phyloP scores from a whole-genome alignment of 805 yeast species.

The Metschnikowia peoriensis region DNA sequence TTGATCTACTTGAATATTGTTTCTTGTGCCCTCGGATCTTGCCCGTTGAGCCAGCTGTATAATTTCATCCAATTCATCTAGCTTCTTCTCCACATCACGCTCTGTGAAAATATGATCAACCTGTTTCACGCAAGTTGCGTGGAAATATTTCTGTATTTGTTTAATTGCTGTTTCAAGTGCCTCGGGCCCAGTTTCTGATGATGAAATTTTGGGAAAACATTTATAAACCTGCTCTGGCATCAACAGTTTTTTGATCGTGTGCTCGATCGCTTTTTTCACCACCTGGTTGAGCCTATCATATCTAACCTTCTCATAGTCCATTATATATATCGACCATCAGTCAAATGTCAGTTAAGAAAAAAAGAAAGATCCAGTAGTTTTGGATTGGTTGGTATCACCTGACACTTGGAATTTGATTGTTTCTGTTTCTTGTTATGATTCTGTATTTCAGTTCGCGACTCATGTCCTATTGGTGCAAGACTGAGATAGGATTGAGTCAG shows the following conservation, averaged over 20 bases:
- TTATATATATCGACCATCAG: not conserved
- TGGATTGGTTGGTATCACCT: no score
- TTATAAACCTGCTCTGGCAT: constrained; percentile 48
- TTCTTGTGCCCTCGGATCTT: constrained; percentile 15
- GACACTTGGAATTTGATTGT: no score
- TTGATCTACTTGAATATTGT: constrained; percentile 29
- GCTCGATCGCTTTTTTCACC: constrained; percentile 52
- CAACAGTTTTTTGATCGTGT: constrained; percentile 48
- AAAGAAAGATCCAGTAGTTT: not conserved
- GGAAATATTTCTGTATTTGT: constrained; percentile 55
- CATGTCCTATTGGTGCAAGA: no score
- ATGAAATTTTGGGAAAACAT: constrained; percentile 55
- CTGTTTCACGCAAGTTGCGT: constrained; percentile 47
- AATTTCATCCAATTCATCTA: constrained; percentile 49
- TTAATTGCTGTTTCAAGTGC: constrained; percentile 47
- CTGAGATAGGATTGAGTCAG: no score
- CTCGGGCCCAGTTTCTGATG: constrained; percentile 44
- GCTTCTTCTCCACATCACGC: constrained; percentile 39
- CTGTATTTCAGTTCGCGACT: no score
- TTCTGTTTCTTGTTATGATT: no score
- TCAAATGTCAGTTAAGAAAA: not conserved
- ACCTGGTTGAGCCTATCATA: constrained; percentile 50
- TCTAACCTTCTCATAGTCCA: constrained; percentile 34
- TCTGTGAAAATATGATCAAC: constrained; percentile 55
- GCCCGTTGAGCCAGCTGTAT: constrained; percentile 41